Conservation (phyloP, 140 eudicot genomes). For the Bidens hawaiensis region DNA sequence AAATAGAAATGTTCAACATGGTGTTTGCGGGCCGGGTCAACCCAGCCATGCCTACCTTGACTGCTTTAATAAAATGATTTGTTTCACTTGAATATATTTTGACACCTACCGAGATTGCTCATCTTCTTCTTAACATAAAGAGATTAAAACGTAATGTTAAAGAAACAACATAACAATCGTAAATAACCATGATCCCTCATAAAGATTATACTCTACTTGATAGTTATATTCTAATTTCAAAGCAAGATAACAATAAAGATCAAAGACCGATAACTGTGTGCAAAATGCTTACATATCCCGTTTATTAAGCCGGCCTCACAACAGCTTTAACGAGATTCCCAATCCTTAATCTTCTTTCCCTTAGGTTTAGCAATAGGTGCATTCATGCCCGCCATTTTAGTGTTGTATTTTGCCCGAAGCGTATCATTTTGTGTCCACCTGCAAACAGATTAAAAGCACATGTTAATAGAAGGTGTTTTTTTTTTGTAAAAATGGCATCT, state of each 20-base stretch:
- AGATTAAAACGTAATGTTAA: not conserved
- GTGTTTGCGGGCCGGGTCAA: conserved; percentile 17
- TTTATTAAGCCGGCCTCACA: not conserved
- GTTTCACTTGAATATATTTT: not conserved
- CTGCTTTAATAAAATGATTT: not conserved
- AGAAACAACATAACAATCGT: not conserved
- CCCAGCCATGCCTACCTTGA: conserved; percentile 42
- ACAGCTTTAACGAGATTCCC: conserved; percentile 56
- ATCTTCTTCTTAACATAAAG: not conserved
- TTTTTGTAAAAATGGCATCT: not conserved
- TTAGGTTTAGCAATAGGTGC: conserved; percentile 70
- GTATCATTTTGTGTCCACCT: conserved; percentile 88
- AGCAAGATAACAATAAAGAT: conserved; percentile 7
- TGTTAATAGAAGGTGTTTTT: not conserved
- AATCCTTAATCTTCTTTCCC: conserved; percentile 72
- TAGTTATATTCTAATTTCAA: conserved; percentile 1
- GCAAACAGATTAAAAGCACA: conserved; percentile 15
- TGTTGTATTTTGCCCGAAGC: conserved; percentile 72
- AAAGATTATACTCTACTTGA: conserved; percentile 21
- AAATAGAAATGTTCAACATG: too few species aligned
- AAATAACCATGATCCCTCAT: conserved; percentile 7
- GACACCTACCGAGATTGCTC: not conserved
- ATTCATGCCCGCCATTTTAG: conserved; percentile 91
- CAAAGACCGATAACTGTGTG: not conserved
- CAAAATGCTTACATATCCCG: conserved; percentile 2